Evolutionary conservation across 2,329 filamentous ascomycete species (phyloP).

Genomic region (Onygena corvina): DNA sequence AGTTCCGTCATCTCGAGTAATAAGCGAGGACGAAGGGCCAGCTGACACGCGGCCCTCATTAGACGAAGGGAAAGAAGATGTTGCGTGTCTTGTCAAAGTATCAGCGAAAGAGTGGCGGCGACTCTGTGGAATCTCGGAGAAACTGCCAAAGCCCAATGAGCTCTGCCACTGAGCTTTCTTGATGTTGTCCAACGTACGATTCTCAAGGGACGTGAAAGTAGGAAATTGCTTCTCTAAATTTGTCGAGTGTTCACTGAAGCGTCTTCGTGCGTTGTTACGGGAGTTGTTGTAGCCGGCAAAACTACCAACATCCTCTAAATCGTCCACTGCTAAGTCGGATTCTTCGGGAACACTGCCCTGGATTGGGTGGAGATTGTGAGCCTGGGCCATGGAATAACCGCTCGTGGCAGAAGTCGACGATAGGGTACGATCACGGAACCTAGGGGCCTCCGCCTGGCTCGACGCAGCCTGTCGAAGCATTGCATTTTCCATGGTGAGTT

Average conservation of each 20-base stretch:
- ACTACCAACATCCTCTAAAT: constrained; percentile 33
- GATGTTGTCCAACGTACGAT: constrained; percentile 35
- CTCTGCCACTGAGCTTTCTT: constrained; percentile 42
- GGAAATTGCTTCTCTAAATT: constrained; percentile 33
- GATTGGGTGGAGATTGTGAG: constrained; percentile 29
- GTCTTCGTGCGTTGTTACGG: constrained; percentile 28
- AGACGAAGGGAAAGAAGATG: constrained; percentile 30
- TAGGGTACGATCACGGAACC: constrained; percentile 31
- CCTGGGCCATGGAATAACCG: constrained; percentile 24
- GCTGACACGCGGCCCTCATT: constrained; percentile 23
- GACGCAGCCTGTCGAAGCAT: constrained; percentile 35
- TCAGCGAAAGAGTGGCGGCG: constrained; percentile 42
- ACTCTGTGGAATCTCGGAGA: constrained; percentile 38
- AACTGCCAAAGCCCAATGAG: constrained; percentile 37
- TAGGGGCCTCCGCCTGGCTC: constrained; percentile 25
- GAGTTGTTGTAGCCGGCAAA: constrained; percentile 31
- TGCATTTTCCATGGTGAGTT: constrained; percentile 38
- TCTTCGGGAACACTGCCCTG: constrained; percentile 34
- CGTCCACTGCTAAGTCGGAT: constrained; percentile 34
- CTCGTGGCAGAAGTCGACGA: constrained; percentile 30
- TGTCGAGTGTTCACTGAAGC: constrained; percentile 35
- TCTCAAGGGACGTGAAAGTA: constrained; percentile 29
- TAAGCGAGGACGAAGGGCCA: constrained; percentile 19
- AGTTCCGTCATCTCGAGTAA: constrained; percentile 29
- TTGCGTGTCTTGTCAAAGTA: constrained; percentile 35